A percentile compares a stretch with the other conserved stretches of the same genome.
phyloP scores from a whole-genome alignment of 2,329 filamentous ascomycete genomes.

The Fusarium sublunatum region DNA sequence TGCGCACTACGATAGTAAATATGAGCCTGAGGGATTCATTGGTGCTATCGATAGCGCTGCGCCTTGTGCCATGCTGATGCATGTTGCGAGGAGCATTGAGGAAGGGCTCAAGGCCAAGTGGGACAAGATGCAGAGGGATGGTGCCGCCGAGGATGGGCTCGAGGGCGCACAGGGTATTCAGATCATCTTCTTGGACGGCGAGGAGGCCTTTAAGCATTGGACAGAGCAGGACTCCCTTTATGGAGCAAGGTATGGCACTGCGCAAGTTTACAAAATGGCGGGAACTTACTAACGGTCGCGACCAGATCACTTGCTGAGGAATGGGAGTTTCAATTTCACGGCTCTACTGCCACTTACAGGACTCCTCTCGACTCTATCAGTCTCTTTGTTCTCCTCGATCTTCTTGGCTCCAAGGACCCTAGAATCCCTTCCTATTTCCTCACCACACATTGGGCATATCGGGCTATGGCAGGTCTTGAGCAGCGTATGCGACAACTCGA shows the following conservation, averaged over 20 bases:
- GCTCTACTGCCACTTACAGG: conserved; percentile 77
- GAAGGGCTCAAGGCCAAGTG: conserved; percentile 84
- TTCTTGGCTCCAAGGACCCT: conserved; percentile 78
- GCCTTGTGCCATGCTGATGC: conserved; percentile 93
- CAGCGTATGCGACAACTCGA: conserved; percentile 74
- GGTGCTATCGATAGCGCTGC: conserved; percentile 94
- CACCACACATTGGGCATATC: conserved; percentile 94
- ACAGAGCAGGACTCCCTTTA: conserved; percentile 86
- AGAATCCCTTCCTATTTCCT: conserved; percentile 86
- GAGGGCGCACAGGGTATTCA: conserved; percentile 87
- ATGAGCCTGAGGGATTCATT: conserved; percentile 84
- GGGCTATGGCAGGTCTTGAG: conserved; percentile 79
- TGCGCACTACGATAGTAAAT: conserved; percentile 93
- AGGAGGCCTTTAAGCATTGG: conserved; percentile 91
- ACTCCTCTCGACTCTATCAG: conserved; percentile 82
- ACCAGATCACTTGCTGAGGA: conserved; percentile 76
- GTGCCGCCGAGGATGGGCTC: conserved; percentile 63
- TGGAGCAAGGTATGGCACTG: conserved; percentile 74
- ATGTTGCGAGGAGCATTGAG: conserved; percentile 84
- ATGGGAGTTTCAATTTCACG: conserved; percentile 80
- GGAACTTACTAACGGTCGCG: conserved; percentile 8
- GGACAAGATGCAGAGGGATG: conserved; percentile 74
- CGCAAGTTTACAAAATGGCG: background rate
- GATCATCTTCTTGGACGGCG: conserved; percentile 89
- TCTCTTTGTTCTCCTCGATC: conserved; percentile 90